Conservation (phyloP, 805 yeast genomes). For the Lipomyces spencermartinsiae region DNA sequence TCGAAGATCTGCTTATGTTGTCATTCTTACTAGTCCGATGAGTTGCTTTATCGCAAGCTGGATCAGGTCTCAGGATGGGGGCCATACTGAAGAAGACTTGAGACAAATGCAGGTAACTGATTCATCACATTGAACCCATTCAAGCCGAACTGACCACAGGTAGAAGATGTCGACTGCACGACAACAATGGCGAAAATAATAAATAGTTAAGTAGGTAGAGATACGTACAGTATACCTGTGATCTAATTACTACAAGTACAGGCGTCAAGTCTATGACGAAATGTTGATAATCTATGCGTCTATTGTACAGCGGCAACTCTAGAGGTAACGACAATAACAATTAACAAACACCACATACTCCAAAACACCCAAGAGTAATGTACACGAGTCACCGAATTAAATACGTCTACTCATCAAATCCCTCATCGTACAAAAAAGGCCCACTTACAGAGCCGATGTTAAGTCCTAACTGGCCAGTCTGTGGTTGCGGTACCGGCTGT, state of each 20-base stretch:
- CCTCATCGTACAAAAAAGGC: conserved; percentile 25
- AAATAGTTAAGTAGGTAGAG: neutral
- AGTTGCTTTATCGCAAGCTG: too few species aligned
- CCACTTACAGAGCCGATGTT: conserved; percentile 1
- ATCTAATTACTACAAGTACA: neutral
- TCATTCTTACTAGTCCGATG: too few species aligned
- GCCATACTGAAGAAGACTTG: too few species aligned
- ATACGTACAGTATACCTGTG: neutral
- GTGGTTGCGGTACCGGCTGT: conserved; percentile 19
- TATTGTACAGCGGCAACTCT: neutral
- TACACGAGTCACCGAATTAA: neutral
- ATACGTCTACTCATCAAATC: conserved; percentile 13
- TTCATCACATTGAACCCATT: too few species aligned
- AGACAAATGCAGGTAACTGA: too few species aligned
- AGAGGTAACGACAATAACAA: neutral
- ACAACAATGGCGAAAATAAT: neutral
- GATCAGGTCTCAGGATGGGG: too few species aligned
- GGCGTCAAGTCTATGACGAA: neutral
- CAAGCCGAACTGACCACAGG: too few species aligned
- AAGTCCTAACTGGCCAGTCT: neutral
- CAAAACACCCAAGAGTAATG: neutral
- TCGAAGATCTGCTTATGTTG: too few species aligned
- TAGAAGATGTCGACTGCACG: too few species aligned
- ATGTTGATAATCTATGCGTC: neutral
- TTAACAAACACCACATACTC: neutral